phyloP scores from a whole-genome alignment of 139 green algal genomes.

The Chlorella vulgaris region DNA sequence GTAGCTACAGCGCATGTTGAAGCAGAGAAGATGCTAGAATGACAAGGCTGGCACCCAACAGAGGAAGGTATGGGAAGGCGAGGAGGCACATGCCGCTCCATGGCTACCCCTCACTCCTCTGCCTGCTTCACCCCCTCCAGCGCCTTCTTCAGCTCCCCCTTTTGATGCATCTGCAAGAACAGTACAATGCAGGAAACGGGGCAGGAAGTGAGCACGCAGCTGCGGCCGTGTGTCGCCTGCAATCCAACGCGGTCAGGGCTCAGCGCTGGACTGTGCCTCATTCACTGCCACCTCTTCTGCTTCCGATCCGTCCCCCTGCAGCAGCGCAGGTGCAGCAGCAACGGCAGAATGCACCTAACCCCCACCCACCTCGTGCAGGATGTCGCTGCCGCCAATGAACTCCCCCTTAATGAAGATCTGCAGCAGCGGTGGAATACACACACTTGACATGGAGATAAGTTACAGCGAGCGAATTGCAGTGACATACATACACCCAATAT shows the following conservation, averaged over 20 bases:
- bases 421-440: not conserved
- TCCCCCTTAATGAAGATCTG: slow-evolving; percentile 96
- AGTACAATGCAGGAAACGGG: not conserved
- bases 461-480: no score
- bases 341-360: not conserved
- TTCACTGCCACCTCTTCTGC: no score
- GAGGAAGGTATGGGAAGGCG: no score
- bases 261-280: no score
- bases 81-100: not conserved
- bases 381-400: slow-evolving; percentile 95
- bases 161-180: slow-evolving; percentile 94
- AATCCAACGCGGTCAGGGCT: not conserved
- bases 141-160: slow-evolving; percentile 81
- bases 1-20: no score
- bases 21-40: no score
- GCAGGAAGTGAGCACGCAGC: not conserved
- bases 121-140: slow-evolving; percentile 51
- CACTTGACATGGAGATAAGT: not conserved
- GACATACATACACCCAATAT: no score
- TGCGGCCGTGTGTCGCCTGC: not conserved
- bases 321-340: no score
- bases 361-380: slow-evolving; percentile 67
- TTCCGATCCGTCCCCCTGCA: no score
- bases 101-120: not conserved
- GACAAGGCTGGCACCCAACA: no score